Evolutionary conservation across 192 early-diverging fungal genomes (phyloP).

Genomic region (Backusella psychrophila): DNA sequence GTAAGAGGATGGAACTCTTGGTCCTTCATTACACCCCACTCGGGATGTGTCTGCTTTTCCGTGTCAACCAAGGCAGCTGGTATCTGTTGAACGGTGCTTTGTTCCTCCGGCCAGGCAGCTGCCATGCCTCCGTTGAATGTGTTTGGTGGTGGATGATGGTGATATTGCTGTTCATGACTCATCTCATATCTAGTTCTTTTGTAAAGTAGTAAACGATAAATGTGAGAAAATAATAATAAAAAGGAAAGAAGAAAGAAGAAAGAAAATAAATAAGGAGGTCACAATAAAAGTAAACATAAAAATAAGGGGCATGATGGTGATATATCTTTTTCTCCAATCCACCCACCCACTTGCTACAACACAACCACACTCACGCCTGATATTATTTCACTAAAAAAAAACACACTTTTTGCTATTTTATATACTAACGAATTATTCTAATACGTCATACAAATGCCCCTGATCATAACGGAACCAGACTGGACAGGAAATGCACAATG

Average conservation of each 20-base stretch:
- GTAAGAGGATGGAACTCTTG: constrained; percentile 37
- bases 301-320: not conserved
- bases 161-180: not conserved
- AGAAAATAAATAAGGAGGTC: not conserved
- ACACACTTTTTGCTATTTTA: not conserved
- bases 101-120: not conserved
- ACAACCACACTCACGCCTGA: not conserved
- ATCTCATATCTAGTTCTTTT: not conserved
- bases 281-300: not conserved
- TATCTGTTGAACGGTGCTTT: not conserved
- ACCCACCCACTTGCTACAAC: not conserved
- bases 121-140: not conserved
- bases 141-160: not conserved
- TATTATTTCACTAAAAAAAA: not conserved
- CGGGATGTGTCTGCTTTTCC: constrained; percentile 25
- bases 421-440: not conserved
- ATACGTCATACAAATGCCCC: constrained; percentile 1
- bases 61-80: not conserved
- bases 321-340: not conserved
- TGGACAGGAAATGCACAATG: not conserved
- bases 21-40: constrained; percentile 38
- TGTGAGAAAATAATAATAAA: not conserved
- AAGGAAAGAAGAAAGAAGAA: not conserved
- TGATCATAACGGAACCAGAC: not conserved
- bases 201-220: not conserved